These are phyloP conservation scores for Eutrema salsugineum DNA, from an alignment of 441 rosid species.

Conservation along the genomic window DNA sequence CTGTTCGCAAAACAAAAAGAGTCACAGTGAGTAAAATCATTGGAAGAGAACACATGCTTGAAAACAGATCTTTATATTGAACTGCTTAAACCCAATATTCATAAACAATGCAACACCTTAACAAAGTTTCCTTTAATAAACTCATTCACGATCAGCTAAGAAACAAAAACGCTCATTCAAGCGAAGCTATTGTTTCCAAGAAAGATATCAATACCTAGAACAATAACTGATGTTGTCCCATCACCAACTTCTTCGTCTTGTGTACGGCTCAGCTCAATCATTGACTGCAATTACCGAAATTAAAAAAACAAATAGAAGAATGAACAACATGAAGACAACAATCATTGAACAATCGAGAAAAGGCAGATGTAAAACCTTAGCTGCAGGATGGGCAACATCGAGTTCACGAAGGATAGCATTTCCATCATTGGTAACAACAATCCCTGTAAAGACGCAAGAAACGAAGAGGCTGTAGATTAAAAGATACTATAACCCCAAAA, in stretches of 20 bases:
- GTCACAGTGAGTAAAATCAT: background rate
- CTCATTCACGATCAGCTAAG: background rate
- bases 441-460: conserved; percentile 47
- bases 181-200: background rate
- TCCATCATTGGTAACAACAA: conserved; percentile 91
- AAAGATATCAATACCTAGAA: conserved; percentile 54
- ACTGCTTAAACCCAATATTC: background rate
- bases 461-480: background rate
- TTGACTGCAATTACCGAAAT: conserved; percentile 48
- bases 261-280: conserved; percentile 90
- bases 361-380: conserved; percentile 51
- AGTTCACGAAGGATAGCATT: conserved; percentile 86
- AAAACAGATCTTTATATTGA: background rate
- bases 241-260: conserved; percentile 99
- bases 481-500: background rate
- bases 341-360: background rate
- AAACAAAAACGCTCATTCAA: background rate
- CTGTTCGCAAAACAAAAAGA: background rate
- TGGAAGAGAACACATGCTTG: background rate
- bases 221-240: conserved; percentile 93
- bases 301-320: background rate
- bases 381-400: conserved; percentile 91
- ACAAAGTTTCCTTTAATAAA: background rate
- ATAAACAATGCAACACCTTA: background rate
- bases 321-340: background rate